Percentiles rank a stretch among this genome's conserved stretches.
phyloP scores from a whole-genome alignment of 805 yeast genomes.

The Wickerhamomyces xylosicus region DNA sequence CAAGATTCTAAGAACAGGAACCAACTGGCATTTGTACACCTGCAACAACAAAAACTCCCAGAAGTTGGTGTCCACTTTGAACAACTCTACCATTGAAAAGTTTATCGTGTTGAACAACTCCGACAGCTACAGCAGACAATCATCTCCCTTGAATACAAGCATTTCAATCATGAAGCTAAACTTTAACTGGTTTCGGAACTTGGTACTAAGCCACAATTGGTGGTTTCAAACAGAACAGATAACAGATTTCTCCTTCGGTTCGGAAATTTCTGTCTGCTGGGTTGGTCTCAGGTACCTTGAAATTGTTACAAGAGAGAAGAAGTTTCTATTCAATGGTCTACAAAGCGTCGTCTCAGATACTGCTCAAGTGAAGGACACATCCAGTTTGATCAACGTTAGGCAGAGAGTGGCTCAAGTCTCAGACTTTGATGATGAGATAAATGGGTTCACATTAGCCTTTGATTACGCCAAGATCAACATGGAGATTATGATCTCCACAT shows the following conservation, averaged over 20 bases:
- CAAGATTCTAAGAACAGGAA: conserved; percentile 7
- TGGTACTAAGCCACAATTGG: neutral
- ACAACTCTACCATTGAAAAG: conserved; percentile 8
- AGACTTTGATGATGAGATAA: conserved; percentile 8
- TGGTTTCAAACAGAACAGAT: neutral
- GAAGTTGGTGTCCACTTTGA: conserved; percentile 10
- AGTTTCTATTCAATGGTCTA: neutral
- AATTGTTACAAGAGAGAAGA: conserved; percentile 5
- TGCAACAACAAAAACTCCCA: conserved; percentile 1
- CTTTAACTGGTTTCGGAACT: neutral
- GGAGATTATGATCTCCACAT: conserved; percentile 16
- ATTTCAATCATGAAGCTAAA: conserved; percentile 12
- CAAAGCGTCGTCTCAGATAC: too few species aligned
- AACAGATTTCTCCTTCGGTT: conserved; percentile 12
- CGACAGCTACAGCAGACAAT: conserved; percentile 1
- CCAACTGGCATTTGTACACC: conserved; percentile 11
- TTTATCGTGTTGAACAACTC: conserved; percentile 9
- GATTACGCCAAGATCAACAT: conserved; percentile 15
- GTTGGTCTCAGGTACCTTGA: conserved; percentile 14
- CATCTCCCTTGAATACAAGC: conserved; percentile 13
- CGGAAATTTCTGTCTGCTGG: conserved; percentile 13
- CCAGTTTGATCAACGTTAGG: conserved; percentile 3
- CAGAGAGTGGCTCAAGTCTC: conserved; percentile 11
- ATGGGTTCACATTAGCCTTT: conserved; percentile 8
- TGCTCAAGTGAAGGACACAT: neutral